Conservation (phyloP, 768 basidiomycete genomes). For the Tricholomella constricta region DNA sequence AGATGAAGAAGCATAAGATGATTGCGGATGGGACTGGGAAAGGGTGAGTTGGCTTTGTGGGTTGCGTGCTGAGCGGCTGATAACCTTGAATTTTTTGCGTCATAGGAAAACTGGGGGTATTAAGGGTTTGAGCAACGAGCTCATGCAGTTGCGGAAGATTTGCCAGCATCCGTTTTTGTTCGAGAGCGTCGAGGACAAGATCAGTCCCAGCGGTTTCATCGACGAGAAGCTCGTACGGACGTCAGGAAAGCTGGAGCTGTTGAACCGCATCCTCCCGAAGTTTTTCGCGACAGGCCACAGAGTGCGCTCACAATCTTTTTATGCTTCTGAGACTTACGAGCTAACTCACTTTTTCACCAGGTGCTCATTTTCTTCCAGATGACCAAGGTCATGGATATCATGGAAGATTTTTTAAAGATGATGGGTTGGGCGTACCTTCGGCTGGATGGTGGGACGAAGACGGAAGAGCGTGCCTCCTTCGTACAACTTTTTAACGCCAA, state of each 20-base stretch:
- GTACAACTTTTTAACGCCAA: constrained; percentile 89
- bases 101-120: constrained; percentile 73
- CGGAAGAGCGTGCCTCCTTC: constrained; percentile 88
- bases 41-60: constrained; percentile 52
- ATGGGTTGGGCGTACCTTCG: constrained; percentile 86
- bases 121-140: constrained; percentile 89
- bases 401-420: constrained; percentile 93
- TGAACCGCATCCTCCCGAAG: constrained; percentile 91
- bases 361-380: constrained; percentile 99
- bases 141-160: constrained; percentile 98
- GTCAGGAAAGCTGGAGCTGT: constrained; percentile 92
- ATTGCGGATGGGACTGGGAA: constrained; percentile 80
- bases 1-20: constrained; percentile 99
- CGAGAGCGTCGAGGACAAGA: constrained; percentile 91
- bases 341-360: constrained; percentile 36
- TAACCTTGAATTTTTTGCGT: constrained; percentile 14
- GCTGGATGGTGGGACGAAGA: constrained; percentile 95
- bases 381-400: constrained; percentile 99
- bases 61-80: not conserved
- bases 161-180: constrained; percentile 98
- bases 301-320: constrained; percentile 40
- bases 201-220: constrained; percentile 79
- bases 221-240: constrained; percentile 85
- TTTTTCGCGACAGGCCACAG: constrained; percentile 92
- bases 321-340: not conserved